These are phyloP conservation scores for Magnaporthales sp. DNA, from an alignment of 2,329 filamentous ascomycete species.

Conservation along the genomic window DNA sequence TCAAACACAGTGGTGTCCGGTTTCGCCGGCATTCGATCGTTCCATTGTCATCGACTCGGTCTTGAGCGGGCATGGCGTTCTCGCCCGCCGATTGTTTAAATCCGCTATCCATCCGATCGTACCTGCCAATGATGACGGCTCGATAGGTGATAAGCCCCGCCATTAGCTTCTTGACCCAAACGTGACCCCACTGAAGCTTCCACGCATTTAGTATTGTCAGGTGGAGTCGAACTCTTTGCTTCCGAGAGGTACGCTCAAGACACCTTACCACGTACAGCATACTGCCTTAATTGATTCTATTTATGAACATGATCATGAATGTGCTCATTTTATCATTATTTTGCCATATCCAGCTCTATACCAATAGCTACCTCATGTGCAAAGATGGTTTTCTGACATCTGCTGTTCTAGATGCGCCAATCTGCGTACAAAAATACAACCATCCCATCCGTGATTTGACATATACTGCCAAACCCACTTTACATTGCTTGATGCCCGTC, in stretches of 20 bases:
- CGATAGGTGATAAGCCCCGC: slow-evolving; percentile 1
- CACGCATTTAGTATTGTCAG: neutral
- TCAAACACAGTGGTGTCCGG: neutral
- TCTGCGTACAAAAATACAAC: neutral
- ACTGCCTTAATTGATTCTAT: neutral
- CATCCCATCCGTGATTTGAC: neutral
- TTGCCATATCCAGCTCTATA: neutral
- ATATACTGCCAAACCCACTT: neutral
- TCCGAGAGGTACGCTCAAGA: neutral
- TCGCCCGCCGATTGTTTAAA: neutral
- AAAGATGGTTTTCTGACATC: neutral
- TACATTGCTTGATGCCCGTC: neutral
- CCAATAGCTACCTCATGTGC: neutral
- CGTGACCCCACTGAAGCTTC: neutral
- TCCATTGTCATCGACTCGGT: no score
- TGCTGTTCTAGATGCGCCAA: neutral
- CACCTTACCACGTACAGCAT: neutral
- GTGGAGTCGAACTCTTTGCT: neutral
- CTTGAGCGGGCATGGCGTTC: neutral
- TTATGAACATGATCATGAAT: neutral
- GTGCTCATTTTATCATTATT: no score
- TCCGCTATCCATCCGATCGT: neutral
- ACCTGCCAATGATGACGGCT: slow-evolving; percentile 1
- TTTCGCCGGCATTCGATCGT: neutral
- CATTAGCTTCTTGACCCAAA: neutral